A percentile compares a stretch with the other conserved stretches of the same genome.
These are phyloP conservation scores for Astragalus membranaceus DNA, from an alignment of 306 rosid species.

Conservation along the genomic window DNA sequence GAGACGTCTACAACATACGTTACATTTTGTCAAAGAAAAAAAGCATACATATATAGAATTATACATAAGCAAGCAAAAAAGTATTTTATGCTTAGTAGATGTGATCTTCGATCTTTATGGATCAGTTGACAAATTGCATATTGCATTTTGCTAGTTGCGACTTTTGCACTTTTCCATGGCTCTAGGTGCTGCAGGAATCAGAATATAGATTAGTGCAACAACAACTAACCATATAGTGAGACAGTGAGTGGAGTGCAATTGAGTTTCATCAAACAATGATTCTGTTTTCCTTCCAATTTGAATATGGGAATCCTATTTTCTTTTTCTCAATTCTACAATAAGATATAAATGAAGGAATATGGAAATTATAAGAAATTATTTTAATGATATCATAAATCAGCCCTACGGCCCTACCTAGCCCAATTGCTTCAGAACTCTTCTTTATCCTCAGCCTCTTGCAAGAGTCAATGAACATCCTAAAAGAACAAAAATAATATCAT, in stretches of 20 bases:
- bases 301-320: no score
- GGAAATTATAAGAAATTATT: background rate
- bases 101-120: conserved; percentile 22
- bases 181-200: conserved; percentile 70
- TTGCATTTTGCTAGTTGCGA: conserved; percentile 32
- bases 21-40: no score
- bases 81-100: conserved; percentile 21
- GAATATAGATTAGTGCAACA: conserved; percentile 8
- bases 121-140: background rate
- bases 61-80: conserved; percentile 19
- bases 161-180: conserved; percentile 84
- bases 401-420: conserved; percentile 58
- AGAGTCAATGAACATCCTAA: conserved; percentile 82
- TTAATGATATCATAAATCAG: background rate
- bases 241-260: background rate
- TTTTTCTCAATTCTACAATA: background rate
- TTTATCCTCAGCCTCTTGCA: conserved; percentile 93
- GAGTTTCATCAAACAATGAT: background rate
- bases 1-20: background rate
- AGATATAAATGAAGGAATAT: background rate
- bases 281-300: background rate
- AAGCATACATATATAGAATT: conserved; percentile 27
- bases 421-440: conserved; percentile 96
- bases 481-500: conserved; percentile 13
- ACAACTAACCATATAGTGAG: no score